Conservation (phyloP, 2,329 filamentous ascomycete species). For the Clonostachys chloroleuca region DNA sequence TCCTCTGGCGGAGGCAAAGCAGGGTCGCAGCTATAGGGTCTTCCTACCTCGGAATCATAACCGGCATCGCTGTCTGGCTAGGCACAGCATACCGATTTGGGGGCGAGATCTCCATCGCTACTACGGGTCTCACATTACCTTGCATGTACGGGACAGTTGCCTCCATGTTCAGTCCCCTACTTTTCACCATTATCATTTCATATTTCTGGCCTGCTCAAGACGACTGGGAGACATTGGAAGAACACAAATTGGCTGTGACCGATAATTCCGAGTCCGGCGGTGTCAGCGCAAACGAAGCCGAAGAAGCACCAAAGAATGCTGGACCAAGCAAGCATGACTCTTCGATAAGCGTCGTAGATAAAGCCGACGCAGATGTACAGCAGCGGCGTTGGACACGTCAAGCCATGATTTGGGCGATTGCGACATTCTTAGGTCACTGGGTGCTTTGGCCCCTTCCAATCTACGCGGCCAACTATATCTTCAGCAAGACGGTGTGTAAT, state of each 20-base stretch:
- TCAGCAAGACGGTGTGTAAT: slow-evolving; percentile 59
- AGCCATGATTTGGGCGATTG: slow-evolving; percentile 22
- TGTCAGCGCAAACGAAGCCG: slow-evolving; percentile 21
- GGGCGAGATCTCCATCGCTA: slow-evolving; percentile 39
- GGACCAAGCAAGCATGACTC: too few relatives aligned
- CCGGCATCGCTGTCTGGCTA: slow-evolving; percentile 48
- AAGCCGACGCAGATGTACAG: slow-evolving; percentile 12
- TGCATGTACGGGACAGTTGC: slow-evolving; percentile 49
- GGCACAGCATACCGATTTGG: slow-evolving; percentile 37
- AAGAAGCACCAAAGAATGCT: slow-evolving; percentile 2
- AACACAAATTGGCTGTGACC: slow-evolving; percentile 14
- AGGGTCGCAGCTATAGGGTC: slow-evolving; percentile 42
- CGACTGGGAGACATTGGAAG: slow-evolving; percentile 30
- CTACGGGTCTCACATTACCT: slow-evolving; percentile 42
- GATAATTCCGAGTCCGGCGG: slow-evolving; percentile 11
- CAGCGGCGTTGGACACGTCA: slow-evolving; percentile 41
- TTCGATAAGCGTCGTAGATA: slow-evolving; percentile 8
- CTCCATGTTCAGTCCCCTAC: slow-evolving; percentile 31
- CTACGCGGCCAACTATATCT: slow-evolving; percentile 77
- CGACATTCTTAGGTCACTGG: slow-evolving; percentile 61
- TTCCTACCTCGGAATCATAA: slow-evolving; percentile 42
- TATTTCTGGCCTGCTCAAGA: slow-evolving; percentile 33
- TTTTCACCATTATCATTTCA: slow-evolving; percentile 42
- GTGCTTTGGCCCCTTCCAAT: slow-evolving; percentile 91
- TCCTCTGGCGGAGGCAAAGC: slow-evolving; percentile 46